Percentiles rank a stretch among this genome's conserved stretches.
Conservation (phyloP, 352 stramenopile species). For the Pythium insidiosum region DNA sequence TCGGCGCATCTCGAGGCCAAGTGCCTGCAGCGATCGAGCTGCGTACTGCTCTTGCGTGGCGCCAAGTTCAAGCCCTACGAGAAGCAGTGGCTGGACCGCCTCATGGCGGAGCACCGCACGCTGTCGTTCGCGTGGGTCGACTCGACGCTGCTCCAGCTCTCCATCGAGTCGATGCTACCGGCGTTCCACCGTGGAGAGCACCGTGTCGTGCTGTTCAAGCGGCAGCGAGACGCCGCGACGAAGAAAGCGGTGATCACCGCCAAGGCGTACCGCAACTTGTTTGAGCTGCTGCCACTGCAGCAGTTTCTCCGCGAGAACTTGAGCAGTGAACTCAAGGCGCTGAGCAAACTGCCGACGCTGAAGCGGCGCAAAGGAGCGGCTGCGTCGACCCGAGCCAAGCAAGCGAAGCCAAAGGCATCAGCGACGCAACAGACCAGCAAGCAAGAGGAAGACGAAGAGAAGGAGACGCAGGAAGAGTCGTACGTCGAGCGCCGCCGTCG, state of each 20-base stretch:
- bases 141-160: constrained; percentile 50
- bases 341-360: constrained; percentile 48
- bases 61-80: constrained; percentile 51
- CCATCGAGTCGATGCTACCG: constrained; percentile 53
- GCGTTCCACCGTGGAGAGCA: constrained; percentile 32
- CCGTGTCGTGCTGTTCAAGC: constrained; percentile 63
- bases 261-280: constrained; percentile 52
- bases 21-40: constrained; percentile 53
- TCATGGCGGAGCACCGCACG: constrained; percentile 48
- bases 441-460: no score
- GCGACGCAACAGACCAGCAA: no score
- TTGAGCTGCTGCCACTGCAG: constrained; percentile 44
- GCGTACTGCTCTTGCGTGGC: constrained; percentile 58
- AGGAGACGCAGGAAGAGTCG: constrained; percentile 9
- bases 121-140: constrained; percentile 72
- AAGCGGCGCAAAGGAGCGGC: constrained; percentile 22
- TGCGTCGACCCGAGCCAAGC: constrained; percentile 2
- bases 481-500: constrained; percentile 19
- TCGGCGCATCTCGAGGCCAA: constrained; percentile 54
- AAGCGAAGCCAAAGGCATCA: constrained; percentile 4
- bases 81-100: constrained; percentile 57
- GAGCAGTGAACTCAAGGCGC: constrained; percentile 28
- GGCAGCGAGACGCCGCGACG: constrained; percentile 22
- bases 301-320: constrained; percentile 47
- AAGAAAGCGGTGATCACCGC: constrained; percentile 31